phyloP scores from a whole-genome alignment of 805 yeast genomes.

The Metschnikowia aberdeeniae region DNA sequence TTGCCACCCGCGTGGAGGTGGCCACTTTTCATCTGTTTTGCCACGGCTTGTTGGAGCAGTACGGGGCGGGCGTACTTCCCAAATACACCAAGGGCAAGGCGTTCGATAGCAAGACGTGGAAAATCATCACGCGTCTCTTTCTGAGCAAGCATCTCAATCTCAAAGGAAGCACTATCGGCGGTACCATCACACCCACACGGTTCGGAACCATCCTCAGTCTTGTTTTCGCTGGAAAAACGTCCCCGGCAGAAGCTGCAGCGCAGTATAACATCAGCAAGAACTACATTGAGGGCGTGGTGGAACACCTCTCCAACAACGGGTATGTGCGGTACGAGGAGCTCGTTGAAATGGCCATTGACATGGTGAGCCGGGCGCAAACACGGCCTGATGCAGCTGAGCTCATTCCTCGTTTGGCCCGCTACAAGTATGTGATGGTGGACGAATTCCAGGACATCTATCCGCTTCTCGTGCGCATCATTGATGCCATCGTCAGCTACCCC shows the following conservation, averaged over 20 bases:
- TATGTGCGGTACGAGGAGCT: constrained; percentile 35
- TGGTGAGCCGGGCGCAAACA: constrained; percentile 19
- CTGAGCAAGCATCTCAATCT: constrained; percentile 32
- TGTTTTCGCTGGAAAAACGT: constrained; percentile 21
- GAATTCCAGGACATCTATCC: constrained; percentile 72
- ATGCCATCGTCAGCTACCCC: constrained; percentile 34
- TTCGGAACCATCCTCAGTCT: constrained; percentile 24
- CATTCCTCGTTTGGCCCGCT: constrained; percentile 20
- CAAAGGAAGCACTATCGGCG: constrained; percentile 22
- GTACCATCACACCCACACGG: constrained; percentile 20
- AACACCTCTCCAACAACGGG: constrained; percentile 30
- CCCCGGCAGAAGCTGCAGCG: constrained; percentile 22
- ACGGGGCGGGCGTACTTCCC: constrained; percentile 19
- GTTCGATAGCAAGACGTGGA: constrained; percentile 56
- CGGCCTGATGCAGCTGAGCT: not conserved
- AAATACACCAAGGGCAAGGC: constrained; percentile 22
- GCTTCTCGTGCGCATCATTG: constrained; percentile 43
- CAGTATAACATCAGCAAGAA: constrained; percentile 23
- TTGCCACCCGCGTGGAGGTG: constrained; percentile 77
- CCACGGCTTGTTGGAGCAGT: constrained; percentile 42
- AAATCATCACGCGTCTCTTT: constrained; percentile 28
- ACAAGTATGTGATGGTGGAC: constrained; percentile 52
- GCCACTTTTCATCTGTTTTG: constrained; percentile 72
- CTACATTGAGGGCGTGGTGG: constrained; percentile 25
- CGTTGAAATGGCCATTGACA: constrained; percentile 26